Evolutionary conservation across 768 basidiomycete species (phyloP), one percentile per base, ranked within the genome.

Genomic region (Pleurotus tuoliensis): DNA sequence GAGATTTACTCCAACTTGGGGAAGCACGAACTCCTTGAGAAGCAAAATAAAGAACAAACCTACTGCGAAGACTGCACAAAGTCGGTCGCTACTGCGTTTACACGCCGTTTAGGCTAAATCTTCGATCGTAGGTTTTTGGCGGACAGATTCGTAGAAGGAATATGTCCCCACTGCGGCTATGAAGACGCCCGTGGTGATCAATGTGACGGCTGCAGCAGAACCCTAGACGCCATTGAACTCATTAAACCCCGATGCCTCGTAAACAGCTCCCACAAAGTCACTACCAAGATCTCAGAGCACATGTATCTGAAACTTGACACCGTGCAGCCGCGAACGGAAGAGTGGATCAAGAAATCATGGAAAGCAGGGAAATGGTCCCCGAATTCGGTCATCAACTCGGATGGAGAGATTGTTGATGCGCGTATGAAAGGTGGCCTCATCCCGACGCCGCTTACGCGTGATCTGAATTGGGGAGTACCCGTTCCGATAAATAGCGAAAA

Each of bases 141-240:
- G 16, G 97, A 99, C 73, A 88, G 97, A 55, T 98, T 90, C 71
- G 95, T 98, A 0, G 96, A 98, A 71, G 97, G 97, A n/a, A 92
- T 84, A 34, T 99, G 97, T 67, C 97, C 97, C 0, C 81, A 97
- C 71, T 98, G 97, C 67, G 82, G 81, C 47, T 94, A 86, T 61
- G 88, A 93, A 89, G 97, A 98, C 64, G 97, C 96, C 34, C 90
- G 97, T 37, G 97, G 97, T 6, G 97, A 99, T 69, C 97, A 99
- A 75, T 99, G 97, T 70, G 97, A 99, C 70, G 78, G 85, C 54
- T 99, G 97, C 69, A 86, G 88, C 45, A 82, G 92, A 55, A 98
- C 97, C 2, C 82, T 97, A 44, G 93, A 98, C 61, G 93, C 97
- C 2, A 82, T 95, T 58, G 94, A 97, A 63, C 82, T 99, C 55